Base-by-base conservation (phyloP, 345 rosid genomes). In the Corchorus capsularis region DNA sequence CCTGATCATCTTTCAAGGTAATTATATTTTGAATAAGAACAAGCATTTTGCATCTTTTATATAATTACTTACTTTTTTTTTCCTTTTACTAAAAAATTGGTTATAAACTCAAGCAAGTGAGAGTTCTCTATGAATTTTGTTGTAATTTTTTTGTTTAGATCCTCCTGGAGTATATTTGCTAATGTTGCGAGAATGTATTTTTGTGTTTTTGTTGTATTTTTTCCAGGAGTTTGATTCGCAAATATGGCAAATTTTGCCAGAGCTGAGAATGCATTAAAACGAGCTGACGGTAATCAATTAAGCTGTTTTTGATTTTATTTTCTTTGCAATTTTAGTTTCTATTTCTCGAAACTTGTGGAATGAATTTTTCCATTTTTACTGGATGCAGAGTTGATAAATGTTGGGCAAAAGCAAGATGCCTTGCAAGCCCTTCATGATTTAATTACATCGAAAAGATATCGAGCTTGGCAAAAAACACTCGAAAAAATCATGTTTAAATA, bases 381-480 rank as follows among this genome's bases (percentile, higher is more conserved):
- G 17, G 64, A 63, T 85, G 75, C 84, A 94, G 98, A 93, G 74
- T 71, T 95, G 84, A 93, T 95, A 74, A 93, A 93, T 80, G 99
- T 95, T 60, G 99, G 99, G 66, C 99, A 95, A 83, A 95, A 93
- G 82, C 95, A 89, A 82, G 98, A 93, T 82, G 99, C 99, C 0
- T 76, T 95, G 50, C 97, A 93, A 82, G 91, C 93, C 0, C 94
- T 95, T 69, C 99, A 95, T 71, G 95, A 90, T 77, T 79, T 93
- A 39, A 95, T 95, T 53, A 93, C 98, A 27, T 91, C 96, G 17
- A 95, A 95, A 85, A 90, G 97, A 71, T 88, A 94, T 80, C 78
- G 98, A 71, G 96, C 98, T 0, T 95, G 99, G 99, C 98, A 93
- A 79, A 95, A 95, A 81, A 79, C 94, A 0, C 90, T 86, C 8